A percentile compares a stretch with the other conserved stretches of the same genome.
Evolutionary conservation across 805 yeast species (phyloP).

Genomic region (Yarrowia deformans): DNA sequence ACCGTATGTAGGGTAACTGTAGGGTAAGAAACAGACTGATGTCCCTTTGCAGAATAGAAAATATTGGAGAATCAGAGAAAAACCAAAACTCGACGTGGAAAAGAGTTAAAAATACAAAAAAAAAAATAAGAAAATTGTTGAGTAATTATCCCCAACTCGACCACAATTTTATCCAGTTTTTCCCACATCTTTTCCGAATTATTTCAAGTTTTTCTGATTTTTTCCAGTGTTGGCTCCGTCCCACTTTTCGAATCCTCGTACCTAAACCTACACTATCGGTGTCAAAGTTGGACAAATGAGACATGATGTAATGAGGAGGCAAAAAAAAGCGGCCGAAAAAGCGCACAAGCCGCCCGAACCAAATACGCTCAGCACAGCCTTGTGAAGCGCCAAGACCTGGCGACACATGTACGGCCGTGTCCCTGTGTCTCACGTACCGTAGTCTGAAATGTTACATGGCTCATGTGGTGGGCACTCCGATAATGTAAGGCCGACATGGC

Average conservation of each 20-base stretch:
- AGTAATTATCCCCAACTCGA: neutral
- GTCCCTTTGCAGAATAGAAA: no score
- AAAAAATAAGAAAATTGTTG: neutral
- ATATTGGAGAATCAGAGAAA: no score
- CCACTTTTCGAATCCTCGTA: neutral
- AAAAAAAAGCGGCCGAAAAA: neutral
- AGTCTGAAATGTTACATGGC: neutral
- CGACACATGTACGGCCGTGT: neutral
- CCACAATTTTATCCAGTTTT: neutral
- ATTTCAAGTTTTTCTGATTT: neutral
- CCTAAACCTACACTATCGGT: slow-evolving; percentile 32
- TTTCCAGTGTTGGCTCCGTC: neutral
- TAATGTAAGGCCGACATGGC: neutral
- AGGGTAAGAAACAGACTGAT: neutral
- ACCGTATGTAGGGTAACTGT: slow-evolving; percentile 11
- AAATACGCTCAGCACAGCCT: slow-evolving; percentile 16
- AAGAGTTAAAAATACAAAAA: neutral
- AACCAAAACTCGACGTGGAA: no score
- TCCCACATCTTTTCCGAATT: neutral
- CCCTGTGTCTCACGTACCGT: slow-evolving; percentile 1
- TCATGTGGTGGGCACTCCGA: slow-evolving; percentile 5
- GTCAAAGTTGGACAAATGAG: slow-evolving; percentile 9
- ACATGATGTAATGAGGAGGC: slow-evolving; percentile 25
- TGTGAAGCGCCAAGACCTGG: slow-evolving; percentile 6
- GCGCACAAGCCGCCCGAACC: neutral